Evolutionary conservation across 352 stramenopile species (phyloP).

Genomic region (Globisporangium viniferum): DNA sequence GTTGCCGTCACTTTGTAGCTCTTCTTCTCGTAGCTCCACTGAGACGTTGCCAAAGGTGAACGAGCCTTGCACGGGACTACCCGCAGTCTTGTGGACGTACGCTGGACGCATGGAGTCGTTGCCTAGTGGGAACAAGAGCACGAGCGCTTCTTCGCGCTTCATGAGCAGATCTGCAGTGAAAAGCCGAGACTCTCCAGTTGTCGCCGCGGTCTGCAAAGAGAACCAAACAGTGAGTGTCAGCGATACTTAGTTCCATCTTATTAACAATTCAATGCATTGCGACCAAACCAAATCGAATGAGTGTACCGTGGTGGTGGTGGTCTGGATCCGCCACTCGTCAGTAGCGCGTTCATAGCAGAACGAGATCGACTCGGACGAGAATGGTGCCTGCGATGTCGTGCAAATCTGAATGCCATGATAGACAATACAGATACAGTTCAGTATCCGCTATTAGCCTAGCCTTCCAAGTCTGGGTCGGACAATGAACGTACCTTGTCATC

Average conservation of each 20-base stretch:
- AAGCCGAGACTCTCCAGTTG: neutral
- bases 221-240: neutral
- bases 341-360: slow-evolving; percentile 28
- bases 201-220: slow-evolving; percentile 15
- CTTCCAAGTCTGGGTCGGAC: too few relatives aligned
- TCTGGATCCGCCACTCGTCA: slow-evolving; percentile 22
- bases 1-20: neutral
- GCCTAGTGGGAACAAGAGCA: slow-evolving; percentile 35
- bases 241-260: neutral
- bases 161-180: slow-evolving; percentile 26
- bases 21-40: slow-evolving; percentile 5
- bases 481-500: slow-evolving; percentile 18
- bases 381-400: slow-evolving; percentile 21
- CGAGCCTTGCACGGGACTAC: slow-evolving; percentile 23
- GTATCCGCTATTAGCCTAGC: too few relatives aligned
- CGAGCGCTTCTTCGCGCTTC: slow-evolving; percentile 30
- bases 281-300: neutral
- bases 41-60: slow-evolving; percentile 24
- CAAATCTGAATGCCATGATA: slow-evolving; percentile 15
- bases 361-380: slow-evolving; percentile 16
- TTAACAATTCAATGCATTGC: neutral
- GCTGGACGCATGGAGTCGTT: slow-evolving; percentile 39
- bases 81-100: slow-evolving; percentile 43
- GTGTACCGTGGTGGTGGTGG: slow-evolving; percentile 23
- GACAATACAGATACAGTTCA: too few relatives aligned